Evolutionary conservation across 139 green algal species (phyloP), one percentile per base, ranked within the genome.

Genomic region (Coelastrella sp.): DNA sequence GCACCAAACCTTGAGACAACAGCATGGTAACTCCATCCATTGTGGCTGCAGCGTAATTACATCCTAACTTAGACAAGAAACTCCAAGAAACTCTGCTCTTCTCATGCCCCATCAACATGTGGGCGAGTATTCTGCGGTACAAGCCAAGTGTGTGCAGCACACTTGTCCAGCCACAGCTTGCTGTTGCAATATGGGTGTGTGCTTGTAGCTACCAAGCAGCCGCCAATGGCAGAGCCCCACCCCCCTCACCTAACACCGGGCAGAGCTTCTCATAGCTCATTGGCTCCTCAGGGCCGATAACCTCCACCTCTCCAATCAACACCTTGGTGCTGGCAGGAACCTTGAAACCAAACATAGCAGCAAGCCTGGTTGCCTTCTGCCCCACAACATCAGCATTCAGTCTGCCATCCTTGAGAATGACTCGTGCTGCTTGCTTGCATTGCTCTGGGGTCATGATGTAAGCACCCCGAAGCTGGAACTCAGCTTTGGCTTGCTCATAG

Each of bases 191-290:
- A 47, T 47, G 32, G 78, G 47, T 88, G 4, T 57, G 11, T 3
- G 93, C 92, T 80, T 96, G 92, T 22, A 91, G n/a, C n/a, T n/a
- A n/a, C n/a, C n/a, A n/a, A n/a, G n/a, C n/a, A n/a, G n/a, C n/a
- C n/a, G n/a, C n/a, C n/a, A n/a, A n/a, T n/a, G n/a, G n/a, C n/a
- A n/a, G n/a, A n/a, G n/a, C n/a, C n/a, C n/a, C n/a, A n/a, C n/a
- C n/a, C n/a, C n/a, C 66, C 83, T 88, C 68, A 90, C 87, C 94
- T 76, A 96, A 91, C 73, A 96, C 81, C 10, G 95, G 95, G 92
- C 94, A 96, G 80, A 97, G 94, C 95, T 97, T 97, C 95, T 97
- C 95, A 86, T 93, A 92, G 4, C 82, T 93, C 74, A 97, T 84
- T 3, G 95, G 93, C 92, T 97, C 95, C 7, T 86, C 32, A 47